Conservation (phyloP, 345 rosid species). For the Angophora floribunda region DNA sequence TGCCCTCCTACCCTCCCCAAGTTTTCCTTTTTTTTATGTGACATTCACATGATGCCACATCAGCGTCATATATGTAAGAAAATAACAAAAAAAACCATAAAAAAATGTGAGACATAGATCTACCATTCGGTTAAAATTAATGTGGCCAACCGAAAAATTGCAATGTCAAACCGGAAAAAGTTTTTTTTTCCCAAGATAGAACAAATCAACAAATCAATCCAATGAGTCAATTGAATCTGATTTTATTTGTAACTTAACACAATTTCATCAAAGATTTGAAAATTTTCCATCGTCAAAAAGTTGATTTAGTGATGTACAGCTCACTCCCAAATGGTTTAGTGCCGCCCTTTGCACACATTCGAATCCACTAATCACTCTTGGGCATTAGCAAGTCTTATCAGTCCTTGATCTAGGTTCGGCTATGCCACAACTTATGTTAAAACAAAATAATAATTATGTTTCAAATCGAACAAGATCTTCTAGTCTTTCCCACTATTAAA, state of each 20-base stretch:
- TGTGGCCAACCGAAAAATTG: background rate
- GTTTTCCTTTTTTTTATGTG: too few species aligned
- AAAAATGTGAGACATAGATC: background rate
- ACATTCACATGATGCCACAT: background rate
- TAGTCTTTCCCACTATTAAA: background rate
- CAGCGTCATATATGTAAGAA: fast-evolving
- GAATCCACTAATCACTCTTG: background rate
- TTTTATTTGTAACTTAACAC: background rate
- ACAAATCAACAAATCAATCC: too few species aligned
- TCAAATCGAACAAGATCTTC: background rate
- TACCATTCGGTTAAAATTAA: too few species aligned
- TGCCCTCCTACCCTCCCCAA: too few species aligned
- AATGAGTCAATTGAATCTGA: background rate
- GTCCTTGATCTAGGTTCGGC: background rate
- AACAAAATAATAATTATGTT: background rate
- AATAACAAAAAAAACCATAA: too few species aligned
- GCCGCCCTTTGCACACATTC: background rate
- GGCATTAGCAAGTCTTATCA: background rate
- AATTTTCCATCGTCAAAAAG: background rate
- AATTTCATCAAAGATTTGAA: background rate
- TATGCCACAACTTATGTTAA: too few species aligned
- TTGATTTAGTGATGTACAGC: background rate
- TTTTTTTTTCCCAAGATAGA: background rate
- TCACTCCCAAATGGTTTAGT: background rate
- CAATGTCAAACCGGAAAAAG: fast-evolving